Base-by-base conservation (phyloP, 768 basidiomycete species). In the Trametes coccinea region DNA sequence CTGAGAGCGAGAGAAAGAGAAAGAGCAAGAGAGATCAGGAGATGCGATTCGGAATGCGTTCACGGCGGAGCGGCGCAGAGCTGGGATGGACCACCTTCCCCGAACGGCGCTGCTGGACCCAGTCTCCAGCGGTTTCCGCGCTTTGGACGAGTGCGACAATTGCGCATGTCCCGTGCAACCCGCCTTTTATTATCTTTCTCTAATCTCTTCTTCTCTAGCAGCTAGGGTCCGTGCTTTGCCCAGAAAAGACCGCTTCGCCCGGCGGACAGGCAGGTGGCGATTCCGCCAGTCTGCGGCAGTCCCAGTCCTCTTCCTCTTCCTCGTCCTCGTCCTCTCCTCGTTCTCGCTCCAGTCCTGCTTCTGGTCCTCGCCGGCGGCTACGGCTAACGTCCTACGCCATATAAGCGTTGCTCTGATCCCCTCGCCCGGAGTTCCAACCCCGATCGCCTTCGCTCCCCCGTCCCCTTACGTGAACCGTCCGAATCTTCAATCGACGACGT, bases 401-500 rank as follows among this genome's bases (percentile, higher is more conserved):
- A 67, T 65, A 65, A 65, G 63, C 55, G 55, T 59, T 55, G 34
- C 37, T 52, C 63, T 67, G 63, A 67, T 67, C 63, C 60, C 51
- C 52, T 29, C 41, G 30, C 62, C 34, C 56, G 47, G 43, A 49
- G 50, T 63, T 67, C 66, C 63, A 67, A 59, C 66, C 66, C 66
- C 66, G 66, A 67, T 67, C 66, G 63, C 63, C 66, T 67, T 67
- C 66, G 63, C 59, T 58, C 61, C 63, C 63, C 63, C 57, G 17
- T 49, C 46, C 53, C 46, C 58, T 67, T 67, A 67, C 66, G 66
- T 67, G 62, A 67, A 5, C 34, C 34, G 11, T 37, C 34, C 34
- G 34, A 37, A 5, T 5, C 5, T 37, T 37, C 34, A 11, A 37
- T 11, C 6, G 34, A 6, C 34, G 34, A 37, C 34, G 34, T 37